These are phyloP conservation scores for Alloascoidea africana DNA, from an alignment of 805 yeast genomes.

Conservation along the genomic window DNA sequence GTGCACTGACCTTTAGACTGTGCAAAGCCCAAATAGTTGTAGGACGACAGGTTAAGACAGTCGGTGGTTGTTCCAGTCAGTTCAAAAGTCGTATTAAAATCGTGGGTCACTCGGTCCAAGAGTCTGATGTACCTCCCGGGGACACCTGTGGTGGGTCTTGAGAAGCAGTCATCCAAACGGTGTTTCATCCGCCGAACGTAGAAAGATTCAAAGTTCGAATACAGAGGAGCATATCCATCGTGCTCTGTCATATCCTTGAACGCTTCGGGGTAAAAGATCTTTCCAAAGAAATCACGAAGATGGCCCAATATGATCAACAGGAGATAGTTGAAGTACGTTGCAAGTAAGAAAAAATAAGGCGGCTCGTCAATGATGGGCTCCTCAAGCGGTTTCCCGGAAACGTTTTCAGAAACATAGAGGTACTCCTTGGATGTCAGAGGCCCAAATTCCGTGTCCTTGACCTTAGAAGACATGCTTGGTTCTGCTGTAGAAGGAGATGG, in stretches of 20 bases:
- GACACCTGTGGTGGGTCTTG: constrained; percentile 92
- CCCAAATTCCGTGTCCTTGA: constrained; percentile 58
- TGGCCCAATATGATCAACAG: constrained; percentile 82
- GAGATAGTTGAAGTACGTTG: constrained; percentile 78
- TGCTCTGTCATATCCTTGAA: constrained; percentile 55
- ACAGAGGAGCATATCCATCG: constrained; percentile 94
- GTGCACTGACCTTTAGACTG: constrained; percentile 91
- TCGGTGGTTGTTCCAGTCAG: constrained; percentile 65
- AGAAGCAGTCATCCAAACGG: constrained; percentile 88
- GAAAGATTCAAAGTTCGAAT: constrained; percentile 84
- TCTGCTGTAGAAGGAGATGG: too few species aligned
- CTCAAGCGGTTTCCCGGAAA: constrained; percentile 38
- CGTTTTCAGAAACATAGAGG: constrained; percentile 44
- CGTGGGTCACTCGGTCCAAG: constrained; percentile 60
- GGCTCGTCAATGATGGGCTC: constrained; percentile 64
- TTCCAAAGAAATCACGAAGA: constrained; percentile 76
- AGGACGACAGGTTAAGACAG: constrained; percentile 77
- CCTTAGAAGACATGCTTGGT: background rate
- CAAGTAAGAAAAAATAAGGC: constrained; percentile 60
- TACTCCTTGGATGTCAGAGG: constrained; percentile 46
- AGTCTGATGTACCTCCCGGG: constrained; percentile 87
- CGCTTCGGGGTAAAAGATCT: constrained; percentile 48
- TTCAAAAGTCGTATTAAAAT: constrained; percentile 46
- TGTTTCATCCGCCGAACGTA: constrained; percentile 84
- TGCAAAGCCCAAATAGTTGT: constrained; percentile 93